Conservation (phyloP, 2,329 filamentous ascomycete genomes). For the Penicillium sclerotiorum region DNA sequence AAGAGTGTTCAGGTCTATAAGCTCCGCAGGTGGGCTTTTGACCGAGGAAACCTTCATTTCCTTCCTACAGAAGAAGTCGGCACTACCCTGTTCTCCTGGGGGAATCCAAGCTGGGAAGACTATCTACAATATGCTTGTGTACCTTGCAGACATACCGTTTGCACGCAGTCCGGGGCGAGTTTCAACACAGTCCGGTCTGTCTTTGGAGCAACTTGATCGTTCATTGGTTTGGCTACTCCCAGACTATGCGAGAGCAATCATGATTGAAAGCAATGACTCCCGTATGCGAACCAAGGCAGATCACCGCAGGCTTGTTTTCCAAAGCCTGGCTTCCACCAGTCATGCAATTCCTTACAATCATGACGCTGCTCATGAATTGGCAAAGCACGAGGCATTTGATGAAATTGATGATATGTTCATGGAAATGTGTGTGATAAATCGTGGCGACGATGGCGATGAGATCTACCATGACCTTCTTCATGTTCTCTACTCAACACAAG, state of each 20-base stretch:
- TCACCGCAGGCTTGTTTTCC: neutral
- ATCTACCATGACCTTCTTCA: constrained; percentile 1
- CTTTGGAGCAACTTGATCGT: neutral
- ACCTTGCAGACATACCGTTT: neutral
- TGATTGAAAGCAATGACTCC: neutral
- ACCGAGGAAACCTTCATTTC: neutral
- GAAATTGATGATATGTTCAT: neutral
- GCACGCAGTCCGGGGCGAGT: neutral
- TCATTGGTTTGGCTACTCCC: neutral
- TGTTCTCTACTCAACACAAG: neutral
- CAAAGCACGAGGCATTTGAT: neutral
- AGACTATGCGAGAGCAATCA: neutral
- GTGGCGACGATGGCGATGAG: neutral
- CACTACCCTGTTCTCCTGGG: neutral
- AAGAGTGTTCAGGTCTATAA: neutral
- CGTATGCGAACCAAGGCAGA: neutral
- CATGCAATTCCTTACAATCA: neutral
- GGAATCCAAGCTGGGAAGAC: neutral
- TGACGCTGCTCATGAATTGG: neutral
- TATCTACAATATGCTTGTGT: neutral
- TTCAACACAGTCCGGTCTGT: neutral
- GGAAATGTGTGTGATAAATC: neutral
- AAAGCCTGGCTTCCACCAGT: neutral
- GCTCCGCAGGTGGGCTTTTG: neutral
- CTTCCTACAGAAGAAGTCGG: neutral